Percentiles rank a stretch among this genome's conserved stretches.
These are phyloP conservation scores for Polygonum maritimum DNA, from an alignment of 148 eudicot genomes.

Conservation along the genomic window DNA sequence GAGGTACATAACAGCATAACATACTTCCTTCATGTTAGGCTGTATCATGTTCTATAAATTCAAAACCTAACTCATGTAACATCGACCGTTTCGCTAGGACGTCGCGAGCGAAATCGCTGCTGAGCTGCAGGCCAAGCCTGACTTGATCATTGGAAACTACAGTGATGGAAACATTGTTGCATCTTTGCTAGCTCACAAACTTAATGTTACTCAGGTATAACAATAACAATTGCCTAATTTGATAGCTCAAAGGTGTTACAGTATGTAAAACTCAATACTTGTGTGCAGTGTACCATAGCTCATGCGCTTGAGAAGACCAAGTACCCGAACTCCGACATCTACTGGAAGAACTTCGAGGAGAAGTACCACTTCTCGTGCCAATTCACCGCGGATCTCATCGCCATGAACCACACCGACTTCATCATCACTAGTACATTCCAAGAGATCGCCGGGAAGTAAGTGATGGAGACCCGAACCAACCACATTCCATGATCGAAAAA, in stretches of 20 bases:
- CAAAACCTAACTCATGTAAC: neutral
- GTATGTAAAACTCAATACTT: no score
- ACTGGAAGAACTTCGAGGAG: conserved; percentile 81
- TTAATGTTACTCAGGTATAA: conserved; percentile 76
- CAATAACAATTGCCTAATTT: neutral
- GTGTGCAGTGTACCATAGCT: conserved; percentile 80
- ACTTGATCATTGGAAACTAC: conserved; percentile 85
- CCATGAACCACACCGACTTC: conserved; percentile 96
- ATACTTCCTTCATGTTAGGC: neutral
- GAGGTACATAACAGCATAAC: conserved; percentile 33
- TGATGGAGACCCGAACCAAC: neutral
- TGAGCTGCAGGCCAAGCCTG: conserved; percentile 88
- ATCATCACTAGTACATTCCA: conserved; percentile 99
- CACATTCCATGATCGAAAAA: neutral
- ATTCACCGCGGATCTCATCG: conserved; percentile 92
- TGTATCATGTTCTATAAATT: neutral
- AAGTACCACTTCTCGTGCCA: conserved; percentile 94
- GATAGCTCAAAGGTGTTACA: neutral
- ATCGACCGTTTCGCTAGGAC: conserved; percentile 33
- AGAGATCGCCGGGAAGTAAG: conserved; percentile 95
- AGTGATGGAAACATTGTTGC: conserved; percentile 99
- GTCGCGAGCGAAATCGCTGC: conserved; percentile 70
- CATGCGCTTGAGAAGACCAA: conserved; percentile 95
- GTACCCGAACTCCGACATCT: conserved; percentile 89
- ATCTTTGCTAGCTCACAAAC: conserved; percentile 84